Conservation (phyloP, 2,329 filamentous ascomycete species). For the Penicillium janthinellum region DNA sequence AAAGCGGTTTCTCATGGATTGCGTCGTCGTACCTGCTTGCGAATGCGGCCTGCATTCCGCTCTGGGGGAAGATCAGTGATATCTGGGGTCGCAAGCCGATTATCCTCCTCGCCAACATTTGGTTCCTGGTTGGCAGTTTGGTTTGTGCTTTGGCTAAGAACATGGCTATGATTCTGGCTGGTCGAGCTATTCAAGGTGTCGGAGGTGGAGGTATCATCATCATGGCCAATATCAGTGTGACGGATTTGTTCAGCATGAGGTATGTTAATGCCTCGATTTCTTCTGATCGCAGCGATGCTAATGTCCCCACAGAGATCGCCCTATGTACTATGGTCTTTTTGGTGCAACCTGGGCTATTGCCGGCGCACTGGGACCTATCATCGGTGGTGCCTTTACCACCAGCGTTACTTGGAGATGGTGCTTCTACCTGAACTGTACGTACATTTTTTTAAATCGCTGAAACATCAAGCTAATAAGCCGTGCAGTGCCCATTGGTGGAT, state of each 20-base stretch:
- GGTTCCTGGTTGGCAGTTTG: conserved; percentile 65
- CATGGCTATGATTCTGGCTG: conserved; percentile 64
- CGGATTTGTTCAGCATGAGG: conserved; percentile 64
- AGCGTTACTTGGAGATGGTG: conserved; percentile 63
- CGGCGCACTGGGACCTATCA: conserved; percentile 59
- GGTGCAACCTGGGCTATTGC: conserved; percentile 65
- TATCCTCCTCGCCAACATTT: conserved; percentile 59
- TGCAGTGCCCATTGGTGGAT: conserved; percentile 59
- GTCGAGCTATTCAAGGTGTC: conserved; percentile 63
- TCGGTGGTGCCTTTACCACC: conserved; percentile 64
- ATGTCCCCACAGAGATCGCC: conserved; percentile 47
- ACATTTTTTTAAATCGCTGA: neutral
- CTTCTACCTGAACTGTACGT: conserved; percentile 60
- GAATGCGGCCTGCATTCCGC: conserved; percentile 53
- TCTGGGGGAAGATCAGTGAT: conserved; percentile 66
- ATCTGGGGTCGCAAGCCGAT: conserved; percentile 68
- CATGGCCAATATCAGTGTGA: conserved; percentile 65
- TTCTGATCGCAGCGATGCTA: conserved; percentile 1
- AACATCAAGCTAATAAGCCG: neutral
- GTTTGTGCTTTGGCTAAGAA: conserved; percentile 61
- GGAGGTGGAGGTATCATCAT: conserved; percentile 65
- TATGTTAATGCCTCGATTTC: conserved; percentile 26
- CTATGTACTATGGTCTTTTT: conserved; percentile 64
- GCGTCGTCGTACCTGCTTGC: conserved; percentile 50
- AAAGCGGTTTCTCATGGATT: conserved; percentile 52